phyloP scores from a whole-genome alignment of 108 stramenopile genomes.

The Mayamaea pseudoterrestris region DNA sequence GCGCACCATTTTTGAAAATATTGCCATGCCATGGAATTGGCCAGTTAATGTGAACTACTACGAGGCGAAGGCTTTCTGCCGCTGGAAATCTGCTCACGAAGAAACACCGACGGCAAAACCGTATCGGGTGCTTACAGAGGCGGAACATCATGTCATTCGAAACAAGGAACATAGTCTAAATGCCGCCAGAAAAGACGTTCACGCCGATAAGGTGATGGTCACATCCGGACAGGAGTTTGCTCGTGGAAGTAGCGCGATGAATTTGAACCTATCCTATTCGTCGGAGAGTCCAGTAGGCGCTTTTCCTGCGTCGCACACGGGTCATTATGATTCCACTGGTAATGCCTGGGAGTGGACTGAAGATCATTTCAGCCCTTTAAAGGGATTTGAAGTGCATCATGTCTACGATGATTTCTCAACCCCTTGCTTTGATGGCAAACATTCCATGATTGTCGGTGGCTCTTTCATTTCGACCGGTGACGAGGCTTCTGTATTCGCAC shows the following conservation, averaged over 20 bases:
- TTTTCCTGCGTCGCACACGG: slow-evolving; percentile 53
- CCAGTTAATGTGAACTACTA: slow-evolving; percentile 93
- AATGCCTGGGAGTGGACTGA: slow-evolving; percentile 97
- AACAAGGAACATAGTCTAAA: slow-evolving; percentile 40
- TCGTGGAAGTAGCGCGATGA: slow-evolving; percentile 29
- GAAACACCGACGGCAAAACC: slow-evolving; percentile 46
- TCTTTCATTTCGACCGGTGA: slow-evolving; percentile 89
- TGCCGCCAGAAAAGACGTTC: slow-evolving; percentile 40
- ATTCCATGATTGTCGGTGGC: slow-evolving; percentile 90
- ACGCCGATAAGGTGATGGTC: slow-evolving; percentile 57
- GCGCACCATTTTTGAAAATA: slow-evolving; percentile 79
- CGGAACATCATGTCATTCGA: slow-evolving; percentile 84
- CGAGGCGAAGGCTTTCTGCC: slow-evolving; percentile 86
- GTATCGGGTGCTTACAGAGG: slow-evolving; percentile 79
- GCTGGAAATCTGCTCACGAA: slow-evolving; percentile 71
- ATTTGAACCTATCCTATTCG: slow-evolving; percentile 73
- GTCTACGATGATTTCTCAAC: slow-evolving; percentile 89
- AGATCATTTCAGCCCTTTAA: slow-evolving; percentile 84
- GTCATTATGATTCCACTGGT: slow-evolving; percentile 73
- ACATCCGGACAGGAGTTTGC: slow-evolving; percentile 52
- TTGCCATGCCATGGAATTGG: slow-evolving; percentile 87
- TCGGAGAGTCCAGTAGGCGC: slow-evolving; percentile 71
- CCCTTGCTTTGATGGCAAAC: slow-evolving; percentile 93
- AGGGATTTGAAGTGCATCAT: slow-evolving; percentile 79
- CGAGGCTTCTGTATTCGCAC: slow-evolving; percentile 83